phyloP scores from a whole-genome alignment of 1,139 yeast species.

The Meyerozyma athensensis region DNA sequence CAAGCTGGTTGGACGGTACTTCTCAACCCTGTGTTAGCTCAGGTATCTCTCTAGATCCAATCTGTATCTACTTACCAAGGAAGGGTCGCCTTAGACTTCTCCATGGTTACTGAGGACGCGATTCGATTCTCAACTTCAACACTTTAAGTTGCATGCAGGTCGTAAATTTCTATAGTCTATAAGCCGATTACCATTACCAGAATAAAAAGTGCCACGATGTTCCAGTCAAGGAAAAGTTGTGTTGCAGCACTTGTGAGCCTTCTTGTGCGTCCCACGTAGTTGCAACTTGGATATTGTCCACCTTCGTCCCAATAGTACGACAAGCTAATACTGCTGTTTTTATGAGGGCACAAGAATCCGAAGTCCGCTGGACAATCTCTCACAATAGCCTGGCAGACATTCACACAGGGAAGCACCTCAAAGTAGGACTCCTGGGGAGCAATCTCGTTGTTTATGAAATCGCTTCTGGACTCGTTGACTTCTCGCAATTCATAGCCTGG shows the following conservation, averaged over 20 bases:
- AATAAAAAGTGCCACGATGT: neutral
- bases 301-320: constrained; percentile 47
- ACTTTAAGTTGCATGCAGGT: neutral
- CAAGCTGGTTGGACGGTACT: constrained; percentile 80
- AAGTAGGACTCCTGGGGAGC: constrained; percentile 60
- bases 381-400: constrained; percentile 72
- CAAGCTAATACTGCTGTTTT: constrained; percentile 28
- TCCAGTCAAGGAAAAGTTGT: neutral
- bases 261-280: constrained; percentile 36
- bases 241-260: neutral
- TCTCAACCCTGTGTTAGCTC: constrained; percentile 67
- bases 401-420: constrained; percentile 83
- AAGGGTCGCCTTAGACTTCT: neutral
- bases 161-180: neutral
- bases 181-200: neutral
- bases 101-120: neutral
- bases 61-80: constrained; percentile 2
- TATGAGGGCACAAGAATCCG: constrained; percentile 66
- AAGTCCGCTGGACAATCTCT: constrained; percentile 80
- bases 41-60: too few relatives aligned
- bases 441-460: constrained; percentile 50
- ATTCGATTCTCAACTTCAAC: neutral
- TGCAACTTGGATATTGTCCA: constrained; percentile 39
- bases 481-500: constrained; percentile 47
- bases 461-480: constrained; percentile 55